Percentiles rank a stretch among this genome's conserved stretches.
Evolutionary conservation across 2,329 filamentous ascomycete genomes (phyloP).

Genomic region (Paecilomyces fulvus): DNA sequence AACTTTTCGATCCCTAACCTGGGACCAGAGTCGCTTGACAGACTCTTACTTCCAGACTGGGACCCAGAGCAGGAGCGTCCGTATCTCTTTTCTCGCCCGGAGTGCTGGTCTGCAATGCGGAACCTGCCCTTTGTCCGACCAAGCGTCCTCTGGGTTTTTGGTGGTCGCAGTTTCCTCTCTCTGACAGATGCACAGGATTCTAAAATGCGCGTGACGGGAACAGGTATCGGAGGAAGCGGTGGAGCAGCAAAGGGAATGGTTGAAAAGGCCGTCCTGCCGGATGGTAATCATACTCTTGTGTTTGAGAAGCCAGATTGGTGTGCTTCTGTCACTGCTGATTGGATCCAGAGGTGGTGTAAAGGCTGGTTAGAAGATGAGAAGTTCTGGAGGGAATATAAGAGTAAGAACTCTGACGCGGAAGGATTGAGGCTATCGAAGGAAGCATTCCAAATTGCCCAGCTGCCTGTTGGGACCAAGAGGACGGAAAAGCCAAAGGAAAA

Average conservation of each 20-base stretch:
- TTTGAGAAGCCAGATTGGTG: constrained; percentile 12
- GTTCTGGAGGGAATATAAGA: constrained; percentile 9
- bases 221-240: constrained; percentile 15
- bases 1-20: not conserved
- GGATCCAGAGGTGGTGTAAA: constrained; percentile 10
- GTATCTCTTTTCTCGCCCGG: constrained; percentile 9
- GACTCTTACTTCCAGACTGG: constrained; percentile 1
- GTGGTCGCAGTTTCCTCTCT: constrained; percentile 10
- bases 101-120: constrained; percentile 8
- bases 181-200: constrained; percentile 7
- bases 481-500: not conserved
- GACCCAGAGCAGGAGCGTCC: constrained; percentile 7
- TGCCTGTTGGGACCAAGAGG: not conserved
- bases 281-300: constrained; percentile 8
- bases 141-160: constrained; percentile 16
- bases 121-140: constrained; percentile 15
- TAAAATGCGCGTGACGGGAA: constrained; percentile 13
- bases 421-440: constrained; percentile 9
- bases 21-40: not conserved
- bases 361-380: constrained; percentile 11
- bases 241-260: constrained; percentile 10
- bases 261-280: constrained; percentile 7
- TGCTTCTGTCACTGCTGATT: constrained; percentile 9
- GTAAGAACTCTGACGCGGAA: constrained; percentile 10
- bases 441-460: constrained; percentile 3